Evolutionary conservation across 208 protist species (phyloP).

Genomic region (Crithidia bombi): DNA sequence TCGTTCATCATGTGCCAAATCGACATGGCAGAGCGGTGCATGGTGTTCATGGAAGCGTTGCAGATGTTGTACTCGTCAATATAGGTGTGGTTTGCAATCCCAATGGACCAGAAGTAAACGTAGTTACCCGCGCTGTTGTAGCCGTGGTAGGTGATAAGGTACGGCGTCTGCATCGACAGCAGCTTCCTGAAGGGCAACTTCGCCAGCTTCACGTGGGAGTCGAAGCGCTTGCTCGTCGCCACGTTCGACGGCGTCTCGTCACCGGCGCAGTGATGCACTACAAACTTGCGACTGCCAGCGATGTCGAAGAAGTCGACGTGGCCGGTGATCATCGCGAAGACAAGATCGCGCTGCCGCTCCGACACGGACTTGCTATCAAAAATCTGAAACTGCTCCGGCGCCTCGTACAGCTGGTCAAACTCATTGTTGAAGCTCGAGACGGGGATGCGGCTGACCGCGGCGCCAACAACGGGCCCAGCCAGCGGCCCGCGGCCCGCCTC

Average conservation of each 20-base stretch:
- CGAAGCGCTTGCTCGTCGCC: slow-evolving; percentile 46
- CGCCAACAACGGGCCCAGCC: slow-evolving; percentile 88
- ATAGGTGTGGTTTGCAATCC: slow-evolving; percentile 90
- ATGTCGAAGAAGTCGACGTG: slow-evolving; percentile 81
- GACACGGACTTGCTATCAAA: slow-evolving; percentile 89
- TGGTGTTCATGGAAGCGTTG: slow-evolving; percentile 81
- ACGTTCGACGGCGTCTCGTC: slow-evolving; percentile 53
- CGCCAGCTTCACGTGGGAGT: slow-evolving; percentile 63
- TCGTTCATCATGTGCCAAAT: slow-evolving; percentile 89
- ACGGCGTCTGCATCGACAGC: slow-evolving; percentile 86
- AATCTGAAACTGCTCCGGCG: slow-evolving; percentile 83
- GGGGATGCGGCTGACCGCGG: slow-evolving; percentile 84
- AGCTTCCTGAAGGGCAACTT: slow-evolving; percentile 87
- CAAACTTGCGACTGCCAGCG: slow-evolving; percentile 58
- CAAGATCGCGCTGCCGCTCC: slow-evolving; percentile 73
- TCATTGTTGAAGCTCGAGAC: slow-evolving; percentile 91
- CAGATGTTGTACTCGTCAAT: slow-evolving; percentile 89
- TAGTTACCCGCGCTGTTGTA: slow-evolving; percentile 81
- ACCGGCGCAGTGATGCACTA: slow-evolving; percentile 79
- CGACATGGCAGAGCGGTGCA: slow-evolving; percentile 81
- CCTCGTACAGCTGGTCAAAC: slow-evolving; percentile 74
- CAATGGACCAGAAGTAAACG: slow-evolving; percentile 88
- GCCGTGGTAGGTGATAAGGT: slow-evolving; percentile 86
- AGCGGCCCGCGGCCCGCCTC: slow-evolving; percentile 90
- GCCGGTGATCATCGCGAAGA: slow-evolving; percentile 86